These are phyloP conservation scores for Apiotrichum porosum DNA, from an alignment of 1,284 basidiomycete genomes.

Conservation along the genomic window DNA sequence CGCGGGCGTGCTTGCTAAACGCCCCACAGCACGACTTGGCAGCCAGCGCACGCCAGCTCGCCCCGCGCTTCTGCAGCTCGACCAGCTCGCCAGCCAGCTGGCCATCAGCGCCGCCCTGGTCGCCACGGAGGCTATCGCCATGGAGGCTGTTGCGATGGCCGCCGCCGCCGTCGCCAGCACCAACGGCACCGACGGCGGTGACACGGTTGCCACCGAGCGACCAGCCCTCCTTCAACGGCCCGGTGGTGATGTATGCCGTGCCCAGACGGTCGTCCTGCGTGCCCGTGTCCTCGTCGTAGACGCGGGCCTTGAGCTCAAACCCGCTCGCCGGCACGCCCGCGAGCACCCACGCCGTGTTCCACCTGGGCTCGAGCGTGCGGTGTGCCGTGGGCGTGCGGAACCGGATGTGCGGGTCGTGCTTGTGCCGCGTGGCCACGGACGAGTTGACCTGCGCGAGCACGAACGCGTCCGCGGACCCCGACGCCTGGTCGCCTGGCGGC, in stretches of 20 bases:
- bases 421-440: slow-evolving; percentile 1
- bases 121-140: no score
- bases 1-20: not conserved
- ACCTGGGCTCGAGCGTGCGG: slow-evolving; percentile 47
- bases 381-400: slow-evolving; percentile 51
- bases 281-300: slow-evolving; percentile 52
- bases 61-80: slow-evolving; percentile 39
- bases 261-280: slow-evolving; percentile 53
- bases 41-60: slow-evolving; percentile 31
- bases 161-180: slow-evolving; percentile 38
- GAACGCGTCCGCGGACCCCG: slow-evolving; percentile 51
- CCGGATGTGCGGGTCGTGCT: slow-evolving; percentile 40
- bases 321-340: slow-evolving; percentile 50
- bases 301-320: slow-evolving; percentile 42
- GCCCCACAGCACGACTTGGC: not conserved
- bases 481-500: slow-evolving; percentile 49
- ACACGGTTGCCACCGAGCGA: no score
- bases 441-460: slow-evolving; percentile 38
- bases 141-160: not conserved
- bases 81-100: no score
- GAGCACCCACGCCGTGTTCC: slow-evolving; percentile 51
- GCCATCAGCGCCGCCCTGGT: slow-evolving; percentile 29
- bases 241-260: slow-evolving; percentile 34
- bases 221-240: slow-evolving; percentile 27
- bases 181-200: slow-evolving; percentile 53